Evolutionary conservation across 2,329 filamentous ascomycete species (phyloP).

Genomic region (Aspergillus luchuensis): DNA sequence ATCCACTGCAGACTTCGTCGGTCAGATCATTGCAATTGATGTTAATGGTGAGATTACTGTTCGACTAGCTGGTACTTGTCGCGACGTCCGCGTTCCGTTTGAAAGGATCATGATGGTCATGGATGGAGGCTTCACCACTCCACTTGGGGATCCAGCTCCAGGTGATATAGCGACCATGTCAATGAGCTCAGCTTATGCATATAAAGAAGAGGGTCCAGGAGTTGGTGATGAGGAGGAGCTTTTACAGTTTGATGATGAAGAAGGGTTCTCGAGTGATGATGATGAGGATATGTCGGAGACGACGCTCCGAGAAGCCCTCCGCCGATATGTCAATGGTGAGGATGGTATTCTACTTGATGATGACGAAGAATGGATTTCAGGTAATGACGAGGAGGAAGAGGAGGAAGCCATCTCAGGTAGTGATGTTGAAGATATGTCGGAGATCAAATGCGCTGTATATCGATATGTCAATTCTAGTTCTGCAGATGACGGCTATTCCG

Average conservation of each 20-base stretch:
- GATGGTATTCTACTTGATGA: no score
- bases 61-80: constrained; percentile 55
- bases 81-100: constrained; percentile 52
- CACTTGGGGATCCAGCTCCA: background rate
- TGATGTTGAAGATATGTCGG: no score
- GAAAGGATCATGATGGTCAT: constrained; percentile 54
- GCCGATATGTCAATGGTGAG: no score
- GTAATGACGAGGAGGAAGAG: no score
- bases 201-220: constrained; percentile 36
- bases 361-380: no score
- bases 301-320: no score
- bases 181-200: constrained; percentile 28
- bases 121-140: constrained; percentile 28
- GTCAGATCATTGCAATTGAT: constrained; percentile 58
- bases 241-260: no score
- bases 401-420: no score
- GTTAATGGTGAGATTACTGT: constrained; percentile 57
- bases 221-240: constrained; percentile 39
- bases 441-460: no score
- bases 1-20: constrained; percentile 52
- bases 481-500: constrained; percentile 13
- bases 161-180: background rate
- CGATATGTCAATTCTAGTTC: background rate
- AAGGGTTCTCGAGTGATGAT: no score
- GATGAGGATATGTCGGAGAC: no score